Evolutionary conservation across 768 basidiomycete genomes (phyloP).

Genomic region (Cyclocybe aegerita): DNA sequence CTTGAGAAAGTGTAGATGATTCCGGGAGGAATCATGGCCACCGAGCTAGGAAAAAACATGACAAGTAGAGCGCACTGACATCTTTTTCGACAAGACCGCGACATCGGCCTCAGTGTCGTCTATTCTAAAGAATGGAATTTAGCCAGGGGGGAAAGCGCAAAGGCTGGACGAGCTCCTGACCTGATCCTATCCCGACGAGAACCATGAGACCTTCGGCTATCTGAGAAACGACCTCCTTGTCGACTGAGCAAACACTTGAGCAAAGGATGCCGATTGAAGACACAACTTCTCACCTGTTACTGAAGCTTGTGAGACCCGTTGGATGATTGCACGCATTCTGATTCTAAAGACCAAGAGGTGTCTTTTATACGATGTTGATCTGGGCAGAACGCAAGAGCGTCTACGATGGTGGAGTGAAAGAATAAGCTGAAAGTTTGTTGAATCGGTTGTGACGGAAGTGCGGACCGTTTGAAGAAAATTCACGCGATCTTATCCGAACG

Average conservation of each 20-base stretch:
- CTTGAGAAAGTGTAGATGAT: background rate
- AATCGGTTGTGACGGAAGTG: no score
- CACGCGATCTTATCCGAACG: no score
- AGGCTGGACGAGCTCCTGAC: conserved; percentile 36
- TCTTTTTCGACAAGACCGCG: conserved; percentile 75
- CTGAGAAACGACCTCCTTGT: conserved; percentile 73
- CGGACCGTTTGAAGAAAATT: no score
- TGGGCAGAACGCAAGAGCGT: no score
- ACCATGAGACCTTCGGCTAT: conserved; percentile 89
- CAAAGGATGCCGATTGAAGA: background rate
- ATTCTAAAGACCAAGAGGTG: background rate
- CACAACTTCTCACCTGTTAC: conserved; percentile 58
- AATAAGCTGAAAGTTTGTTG: background rate
- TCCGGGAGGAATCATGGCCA: conserved; percentile 10
- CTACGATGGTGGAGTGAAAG: background rate
- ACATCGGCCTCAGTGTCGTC: conserved; percentile 83
- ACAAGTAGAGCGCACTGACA: conserved; percentile 45
- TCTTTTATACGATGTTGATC: no score
- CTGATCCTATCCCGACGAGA: conserved; percentile 84
- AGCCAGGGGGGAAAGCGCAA: conserved; percentile 1
- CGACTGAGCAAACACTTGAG: conserved; percentile 49
- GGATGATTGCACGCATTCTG: conserved; percentile 84
- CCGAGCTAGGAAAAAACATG: conserved; percentile 13
- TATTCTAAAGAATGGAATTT: conserved; percentile 34
- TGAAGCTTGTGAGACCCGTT: conserved; percentile 83